Evolutionary conservation across 768 basidiomycete genomes (phyloP).

Genomic region (Cytidiella melzeri): DNA sequence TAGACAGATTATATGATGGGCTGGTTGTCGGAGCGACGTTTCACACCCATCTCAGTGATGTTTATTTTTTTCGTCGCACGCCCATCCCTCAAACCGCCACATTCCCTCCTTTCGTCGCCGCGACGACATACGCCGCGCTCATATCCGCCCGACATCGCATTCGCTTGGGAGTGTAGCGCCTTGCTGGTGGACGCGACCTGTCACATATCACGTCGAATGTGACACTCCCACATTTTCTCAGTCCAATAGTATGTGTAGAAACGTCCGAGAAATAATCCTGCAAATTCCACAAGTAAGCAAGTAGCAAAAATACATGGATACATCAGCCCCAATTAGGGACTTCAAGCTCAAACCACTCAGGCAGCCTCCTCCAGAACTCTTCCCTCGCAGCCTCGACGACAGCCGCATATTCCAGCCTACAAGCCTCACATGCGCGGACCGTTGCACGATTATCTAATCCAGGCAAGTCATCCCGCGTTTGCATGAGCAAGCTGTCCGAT

Average conservation of each 20-base stretch:
- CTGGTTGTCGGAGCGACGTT: no score
- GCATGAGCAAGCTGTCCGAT: conserved; percentile 61
- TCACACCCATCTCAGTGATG: not conserved
- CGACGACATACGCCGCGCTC: no score
- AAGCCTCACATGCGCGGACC: conserved; percentile 59
- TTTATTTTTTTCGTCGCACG: no score
- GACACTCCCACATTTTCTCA: not conserved
- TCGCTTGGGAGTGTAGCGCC: no score
- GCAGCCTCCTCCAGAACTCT: conserved; percentile 60
- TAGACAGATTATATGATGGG: no score
- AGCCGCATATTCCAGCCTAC: conserved; percentile 55
- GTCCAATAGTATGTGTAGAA: not conserved
- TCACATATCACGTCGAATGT: conserved; percentile 2
- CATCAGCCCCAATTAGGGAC: conserved; percentile 29
- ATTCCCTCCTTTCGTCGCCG: no score
- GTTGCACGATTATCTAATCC: conserved; percentile 35
- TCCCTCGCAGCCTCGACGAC: conserved; percentile 53
- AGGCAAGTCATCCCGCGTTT: conserved; percentile 42
- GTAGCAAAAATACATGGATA: conserved; percentile 11
- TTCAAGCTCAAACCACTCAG: conserved; percentile 60
- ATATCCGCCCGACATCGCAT: no score
- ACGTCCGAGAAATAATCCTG: not conserved
- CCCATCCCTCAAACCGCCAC: no score
- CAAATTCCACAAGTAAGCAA: not conserved
- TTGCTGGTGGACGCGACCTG: not conserved